Percentiles rank a stretch among this genome's conserved stretches.
Conservation (phyloP, 2,329 filamentous ascomycete species). For the Phialophora expanda region DNA sequence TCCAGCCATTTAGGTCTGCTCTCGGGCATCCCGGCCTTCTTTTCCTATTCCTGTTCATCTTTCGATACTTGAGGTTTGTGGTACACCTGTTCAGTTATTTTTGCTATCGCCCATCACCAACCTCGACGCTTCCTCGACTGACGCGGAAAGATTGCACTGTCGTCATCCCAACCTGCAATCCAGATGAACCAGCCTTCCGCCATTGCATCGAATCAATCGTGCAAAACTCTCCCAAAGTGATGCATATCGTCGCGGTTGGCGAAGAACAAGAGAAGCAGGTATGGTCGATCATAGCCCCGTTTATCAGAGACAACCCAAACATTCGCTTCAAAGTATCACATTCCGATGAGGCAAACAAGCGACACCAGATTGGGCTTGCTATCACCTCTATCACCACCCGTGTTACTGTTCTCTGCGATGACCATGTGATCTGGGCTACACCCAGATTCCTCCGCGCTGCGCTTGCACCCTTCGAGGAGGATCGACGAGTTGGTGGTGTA, state of each 20-base stretch:
- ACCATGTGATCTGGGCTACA: constrained; percentile 59
- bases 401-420: constrained; percentile 58
- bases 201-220: constrained; percentile 52
- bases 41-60: constrained; percentile 49
- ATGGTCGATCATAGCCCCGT: constrained; percentile 15
- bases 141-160: constrained; percentile 54
- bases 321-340: constrained; percentile 42
- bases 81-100: constrained; percentile 52
- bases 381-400: constrained; percentile 47
- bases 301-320: constrained; percentile 14
- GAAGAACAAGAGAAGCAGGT: constrained; percentile 26
- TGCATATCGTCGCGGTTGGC: constrained; percentile 57
- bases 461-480: constrained; percentile 54
- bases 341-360: constrained; percentile 53
- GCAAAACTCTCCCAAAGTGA: constrained; percentile 45
- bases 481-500: constrained; percentile 58
- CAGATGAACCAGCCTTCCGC: constrained; percentile 49
- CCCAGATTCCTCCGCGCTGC: constrained; percentile 49
- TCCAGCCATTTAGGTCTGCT: background rate
- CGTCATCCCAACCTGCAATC: constrained; percentile 59
- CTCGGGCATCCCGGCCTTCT: constrained; percentile 23
- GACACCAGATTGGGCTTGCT: constrained; percentile 54
- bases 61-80: constrained; percentile 56
- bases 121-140: constrained; percentile 43
- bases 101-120: constrained; percentile 47